Conservation (phyloP, 371 early-diverging fungal species). For the Apophysomyces sp. region DNA sequence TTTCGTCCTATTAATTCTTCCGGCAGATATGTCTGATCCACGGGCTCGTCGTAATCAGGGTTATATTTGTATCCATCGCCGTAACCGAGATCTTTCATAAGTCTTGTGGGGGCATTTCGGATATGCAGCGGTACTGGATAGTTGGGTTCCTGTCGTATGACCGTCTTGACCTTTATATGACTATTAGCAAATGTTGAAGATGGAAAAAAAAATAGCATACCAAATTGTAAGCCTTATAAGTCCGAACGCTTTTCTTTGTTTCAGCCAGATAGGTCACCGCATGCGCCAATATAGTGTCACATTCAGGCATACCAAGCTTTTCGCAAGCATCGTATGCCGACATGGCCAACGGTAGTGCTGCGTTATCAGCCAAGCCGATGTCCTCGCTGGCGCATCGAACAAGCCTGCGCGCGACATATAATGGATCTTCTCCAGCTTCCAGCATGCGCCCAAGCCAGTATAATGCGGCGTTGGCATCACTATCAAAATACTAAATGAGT, state of each 20-base stretch:
- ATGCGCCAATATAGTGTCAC: slow-evolving; percentile 83
- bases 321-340: slow-evolving; percentile 82
- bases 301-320: slow-evolving; percentile 90
- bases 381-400: slow-evolving; percentile 88
- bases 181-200: not conserved
- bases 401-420: slow-evolving; percentile 76
- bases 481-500: slow-evolving; percentile 2
- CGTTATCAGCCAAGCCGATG: slow-evolving; percentile 82
- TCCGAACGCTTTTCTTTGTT: slow-evolving; percentile 79
- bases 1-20: slow-evolving; percentile 51
- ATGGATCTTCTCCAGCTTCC: slow-evolving; percentile 86
- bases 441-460: slow-evolving; percentile 93
- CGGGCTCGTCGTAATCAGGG: slow-evolving; percentile 72
- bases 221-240: slow-evolving; percentile 71
- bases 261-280: slow-evolving; percentile 76
- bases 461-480: slow-evolving; percentile 73
- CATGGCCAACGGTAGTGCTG: slow-evolving; percentile 74
- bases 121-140: slow-evolving; percentile 87
- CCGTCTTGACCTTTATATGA: slow-evolving; percentile 48
- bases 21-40: slow-evolving; percentile 80
- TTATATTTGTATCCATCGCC: slow-evolving; percentile 82
- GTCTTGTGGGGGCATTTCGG: slow-evolving; percentile 79
- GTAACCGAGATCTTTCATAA: slow-evolving; percentile 79
- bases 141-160: slow-evolving; percentile 56
- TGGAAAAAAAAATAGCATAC: slow-evolving; percentile 19